A percentile compares a stretch with the other conserved stretches of the same genome.
Evolutionary conservation across 495 filamentous ascomycete species (phyloP).

Genomic region (Talaromyces nanjingensis): DNA sequence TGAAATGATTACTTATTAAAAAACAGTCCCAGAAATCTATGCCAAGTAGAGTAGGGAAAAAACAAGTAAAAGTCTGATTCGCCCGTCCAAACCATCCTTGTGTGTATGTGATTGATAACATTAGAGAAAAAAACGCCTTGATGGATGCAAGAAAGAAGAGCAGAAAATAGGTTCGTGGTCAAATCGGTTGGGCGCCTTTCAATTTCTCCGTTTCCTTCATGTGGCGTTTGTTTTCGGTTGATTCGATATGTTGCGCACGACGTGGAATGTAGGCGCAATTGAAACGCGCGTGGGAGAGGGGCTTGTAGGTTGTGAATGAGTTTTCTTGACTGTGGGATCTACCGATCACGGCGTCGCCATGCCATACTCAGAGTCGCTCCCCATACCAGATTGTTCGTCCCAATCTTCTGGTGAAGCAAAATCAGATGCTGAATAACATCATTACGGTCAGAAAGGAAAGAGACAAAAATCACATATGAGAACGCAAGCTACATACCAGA

Average conservation of each 20-base stretch:
- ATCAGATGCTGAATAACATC: constrained; percentile 31
- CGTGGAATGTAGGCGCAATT: not conserved
- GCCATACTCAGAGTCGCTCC: constrained; percentile 37
- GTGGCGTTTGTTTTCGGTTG: not conserved
- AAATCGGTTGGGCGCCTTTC: not conserved
- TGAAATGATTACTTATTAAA: not conserved
- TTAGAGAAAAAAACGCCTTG: constrained; percentile 12
- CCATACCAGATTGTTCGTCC: constrained; percentile 37
- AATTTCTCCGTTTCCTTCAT: not conserved
- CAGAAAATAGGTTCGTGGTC: not conserved
- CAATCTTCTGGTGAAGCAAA: constrained; percentile 36
- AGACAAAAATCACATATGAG: constrained; percentile 12
- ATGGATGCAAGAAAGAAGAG: constrained; percentile 3
- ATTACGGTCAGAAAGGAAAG: constrained; percentile 15
- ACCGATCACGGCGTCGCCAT: constrained; percentile 26
- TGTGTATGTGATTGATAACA: not conserved
- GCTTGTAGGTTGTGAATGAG: not conserved
- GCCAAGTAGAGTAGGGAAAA: not conserved
- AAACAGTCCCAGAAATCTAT: constrained; percentile 3
- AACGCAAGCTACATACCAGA: constrained; percentile 27
- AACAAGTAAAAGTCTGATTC: not conserved
- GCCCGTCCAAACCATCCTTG: not conserved
- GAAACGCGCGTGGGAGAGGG: not conserved
- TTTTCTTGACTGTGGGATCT: not conserved
- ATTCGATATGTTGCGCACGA: not conserved